phyloP scores from a whole-genome alignment of 1,284 basidiomycete species.

The Cryptococcus sp. region DNA sequence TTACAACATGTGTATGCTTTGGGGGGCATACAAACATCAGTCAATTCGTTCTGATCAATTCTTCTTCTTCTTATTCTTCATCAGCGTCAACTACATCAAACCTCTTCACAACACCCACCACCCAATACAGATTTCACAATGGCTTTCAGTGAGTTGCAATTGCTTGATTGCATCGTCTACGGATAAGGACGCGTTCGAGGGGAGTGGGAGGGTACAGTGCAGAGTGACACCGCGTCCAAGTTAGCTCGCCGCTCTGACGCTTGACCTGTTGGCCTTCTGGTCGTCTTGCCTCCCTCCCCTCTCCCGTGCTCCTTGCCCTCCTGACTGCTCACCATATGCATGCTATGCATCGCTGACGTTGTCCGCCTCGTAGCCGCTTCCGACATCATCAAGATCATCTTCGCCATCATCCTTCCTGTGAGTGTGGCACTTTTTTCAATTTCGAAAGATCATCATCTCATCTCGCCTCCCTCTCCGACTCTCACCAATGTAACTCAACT shows the following conservation, averaged over 20 bases:
- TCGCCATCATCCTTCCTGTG: conserved; percentile 46
- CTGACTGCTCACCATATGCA: background rate
- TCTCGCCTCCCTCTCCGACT: background rate
- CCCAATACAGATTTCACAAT: conserved; percentile 13
- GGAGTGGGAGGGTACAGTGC: background rate
- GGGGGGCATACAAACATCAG: background rate
- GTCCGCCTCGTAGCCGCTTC: conserved; percentile 26
- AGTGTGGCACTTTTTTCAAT: conserved; percentile 3
- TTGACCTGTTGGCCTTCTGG: background rate
- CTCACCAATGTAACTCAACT: background rate
- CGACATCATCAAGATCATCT: conserved; percentile 46
- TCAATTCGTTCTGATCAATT: background rate
- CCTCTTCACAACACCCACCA: too few species aligned
- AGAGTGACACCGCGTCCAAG: too few species aligned
- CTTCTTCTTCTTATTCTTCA: too few species aligned
- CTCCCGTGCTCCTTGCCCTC: background rate
- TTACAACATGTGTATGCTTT: too few species aligned
- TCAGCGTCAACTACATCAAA: too few species aligned
- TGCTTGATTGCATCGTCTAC: background rate
- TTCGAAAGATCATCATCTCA: background rate
- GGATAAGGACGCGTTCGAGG: background rate
- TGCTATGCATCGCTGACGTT: background rate
- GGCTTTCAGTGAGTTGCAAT: conserved; percentile 24
- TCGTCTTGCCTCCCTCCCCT: background rate
- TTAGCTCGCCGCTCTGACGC: background rate